Conservation (phyloP, 106 monocot species). For the Alisma plantagoaquatica region DNA sequence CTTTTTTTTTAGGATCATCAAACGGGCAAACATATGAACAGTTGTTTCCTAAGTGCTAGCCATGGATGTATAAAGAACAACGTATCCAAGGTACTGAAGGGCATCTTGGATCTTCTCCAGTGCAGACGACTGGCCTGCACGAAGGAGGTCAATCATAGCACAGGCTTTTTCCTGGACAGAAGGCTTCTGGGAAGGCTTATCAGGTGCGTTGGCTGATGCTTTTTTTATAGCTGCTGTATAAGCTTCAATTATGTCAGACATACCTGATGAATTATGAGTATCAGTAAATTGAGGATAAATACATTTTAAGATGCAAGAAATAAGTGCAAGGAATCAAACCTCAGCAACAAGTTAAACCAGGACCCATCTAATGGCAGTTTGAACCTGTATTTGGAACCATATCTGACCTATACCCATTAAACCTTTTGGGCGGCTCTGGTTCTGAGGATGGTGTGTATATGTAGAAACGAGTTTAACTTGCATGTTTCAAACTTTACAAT, state of each 20-base stretch:
- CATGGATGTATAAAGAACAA: conserved; percentile 77
- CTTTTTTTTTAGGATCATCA: too few relatives aligned
- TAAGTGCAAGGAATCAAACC: too few relatives aligned
- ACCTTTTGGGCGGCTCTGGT: too few relatives aligned
- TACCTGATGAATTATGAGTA: conserved; percentile 38
- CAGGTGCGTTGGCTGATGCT: conserved; percentile 11
- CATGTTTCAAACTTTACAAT: too few relatives aligned
- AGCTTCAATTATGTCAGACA: conserved; percentile 76
- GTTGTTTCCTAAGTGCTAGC: conserved; percentile 30
- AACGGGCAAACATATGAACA: too few relatives aligned
- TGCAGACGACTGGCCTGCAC: conserved; percentile 42
- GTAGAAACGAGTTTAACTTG: too few relatives aligned
- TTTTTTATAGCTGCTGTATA: conserved; percentile 38
- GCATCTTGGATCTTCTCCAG: conserved; percentile 81
- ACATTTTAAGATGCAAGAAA: background rate
- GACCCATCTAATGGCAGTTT: background rate
- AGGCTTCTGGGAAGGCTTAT: conserved; percentile 11
- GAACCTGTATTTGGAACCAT: background rate
- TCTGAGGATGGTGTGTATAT: too few relatives aligned
- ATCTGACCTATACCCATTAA: too few relatives aligned
- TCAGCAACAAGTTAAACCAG: background rate
- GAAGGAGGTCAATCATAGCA: conserved; percentile 48
- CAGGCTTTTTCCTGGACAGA: conserved; percentile 54
- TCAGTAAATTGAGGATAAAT: background rate
- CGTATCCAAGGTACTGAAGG: conserved; percentile 61